Evolutionary conservation across 345 rosid genomes (phyloP).

Genomic region (Microthlaspi erraticum): DNA sequence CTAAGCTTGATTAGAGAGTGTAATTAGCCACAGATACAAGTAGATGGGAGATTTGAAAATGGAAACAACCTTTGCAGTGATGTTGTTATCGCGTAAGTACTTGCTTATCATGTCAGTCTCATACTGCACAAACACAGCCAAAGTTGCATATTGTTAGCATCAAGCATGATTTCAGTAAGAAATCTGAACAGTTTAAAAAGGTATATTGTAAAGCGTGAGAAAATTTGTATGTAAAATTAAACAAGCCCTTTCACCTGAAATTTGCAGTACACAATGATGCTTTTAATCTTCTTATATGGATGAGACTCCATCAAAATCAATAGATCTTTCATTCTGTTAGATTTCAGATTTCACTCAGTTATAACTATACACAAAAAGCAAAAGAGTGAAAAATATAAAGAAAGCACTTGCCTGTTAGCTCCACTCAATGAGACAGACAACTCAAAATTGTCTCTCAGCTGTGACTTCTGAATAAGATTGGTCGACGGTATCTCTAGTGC

Average conservation of each 20-base stretch:
- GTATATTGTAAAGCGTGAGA: not conserved
- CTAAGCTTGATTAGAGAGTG: slow-evolving; percentile 44
- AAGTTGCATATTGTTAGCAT: slow-evolving; percentile 33
- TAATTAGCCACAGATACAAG: slow-evolving; percentile 27
- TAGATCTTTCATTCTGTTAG: slow-evolving; percentile 81
- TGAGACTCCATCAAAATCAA: slow-evolving; percentile 68
- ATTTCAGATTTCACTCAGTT: slow-evolving; percentile 31
- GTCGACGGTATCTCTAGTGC: slow-evolving; percentile 80
- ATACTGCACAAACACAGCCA: slow-evolving; percentile 53
- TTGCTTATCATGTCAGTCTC: slow-evolving; percentile 87
- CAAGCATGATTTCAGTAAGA: slow-evolving; percentile 2
- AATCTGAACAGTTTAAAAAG: not conserved
- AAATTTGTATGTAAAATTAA: slow-evolving; percentile 15
- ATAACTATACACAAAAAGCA: slow-evolving; percentile 7
- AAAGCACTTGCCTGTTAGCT: slow-evolving; percentile 64
- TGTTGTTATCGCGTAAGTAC: slow-evolving; percentile 75
- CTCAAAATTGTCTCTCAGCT: slow-evolving; percentile 72
- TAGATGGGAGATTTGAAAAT: slow-evolving; percentile 17
- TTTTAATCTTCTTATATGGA: slow-evolving; percentile 64
- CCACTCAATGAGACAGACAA: slow-evolving; percentile 79
- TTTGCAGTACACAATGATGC: slow-evolving; percentile 95
- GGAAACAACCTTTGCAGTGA: slow-evolving; percentile 73
- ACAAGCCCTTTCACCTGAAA: slow-evolving; percentile 67
- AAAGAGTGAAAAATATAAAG: slow-evolving; percentile 21
- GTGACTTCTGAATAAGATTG: slow-evolving; percentile 74